phyloP scores from a whole-genome alignment of 2,329 filamentous ascomycete genomes.

The Aspergillus brasiliensis region DNA sequence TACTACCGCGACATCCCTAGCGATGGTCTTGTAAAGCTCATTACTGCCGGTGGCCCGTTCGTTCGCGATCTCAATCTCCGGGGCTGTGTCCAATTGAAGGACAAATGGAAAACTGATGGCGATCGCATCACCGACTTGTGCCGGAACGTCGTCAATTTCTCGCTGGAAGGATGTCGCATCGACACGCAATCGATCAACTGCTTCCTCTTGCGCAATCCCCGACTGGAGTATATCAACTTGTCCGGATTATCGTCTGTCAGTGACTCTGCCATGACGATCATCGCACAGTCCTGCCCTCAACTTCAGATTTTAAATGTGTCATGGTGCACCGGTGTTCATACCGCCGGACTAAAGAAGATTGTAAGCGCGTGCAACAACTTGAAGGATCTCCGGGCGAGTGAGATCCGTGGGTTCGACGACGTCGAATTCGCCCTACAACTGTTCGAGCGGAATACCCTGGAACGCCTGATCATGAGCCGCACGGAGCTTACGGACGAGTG shows the following conservation, averaged over 20 bases:
- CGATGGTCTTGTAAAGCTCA: conserved; percentile 79
- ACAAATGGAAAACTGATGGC: conserved; percentile 74
- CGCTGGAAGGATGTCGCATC: conserved; percentile 85
- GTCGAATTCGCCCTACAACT: conserved; percentile 70
- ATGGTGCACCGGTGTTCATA: conserved; percentile 87
- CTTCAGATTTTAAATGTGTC: conserved; percentile 87
- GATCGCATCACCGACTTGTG: conserved; percentile 74
- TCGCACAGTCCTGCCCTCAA: conserved; percentile 76
- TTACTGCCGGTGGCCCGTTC: conserved; percentile 83
- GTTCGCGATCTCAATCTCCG: conserved; percentile 86
- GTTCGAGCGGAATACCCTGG: conserved; percentile 78
- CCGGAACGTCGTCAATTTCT: conserved; percentile 82
- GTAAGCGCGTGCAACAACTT: conserved; percentile 72
- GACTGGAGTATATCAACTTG: conserved; percentile 81
- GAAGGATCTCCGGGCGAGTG: conserved; percentile 77
- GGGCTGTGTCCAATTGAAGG: conserved; percentile 85
- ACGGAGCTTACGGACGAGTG: conserved; percentile 74
- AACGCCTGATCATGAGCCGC: conserved; percentile 79
- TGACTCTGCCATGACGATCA: conserved; percentile 82
- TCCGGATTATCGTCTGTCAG: conserved; percentile 75
- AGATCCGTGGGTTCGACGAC: conserved; percentile 78
- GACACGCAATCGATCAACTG: conserved; percentile 77
- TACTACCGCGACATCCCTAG: conserved; percentile 88
- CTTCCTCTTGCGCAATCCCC: conserved; percentile 74
- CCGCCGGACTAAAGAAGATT: conserved; percentile 71